Conservation (phyloP, 1,139 yeast genomes). For the Candida glucosophila region DNA sequence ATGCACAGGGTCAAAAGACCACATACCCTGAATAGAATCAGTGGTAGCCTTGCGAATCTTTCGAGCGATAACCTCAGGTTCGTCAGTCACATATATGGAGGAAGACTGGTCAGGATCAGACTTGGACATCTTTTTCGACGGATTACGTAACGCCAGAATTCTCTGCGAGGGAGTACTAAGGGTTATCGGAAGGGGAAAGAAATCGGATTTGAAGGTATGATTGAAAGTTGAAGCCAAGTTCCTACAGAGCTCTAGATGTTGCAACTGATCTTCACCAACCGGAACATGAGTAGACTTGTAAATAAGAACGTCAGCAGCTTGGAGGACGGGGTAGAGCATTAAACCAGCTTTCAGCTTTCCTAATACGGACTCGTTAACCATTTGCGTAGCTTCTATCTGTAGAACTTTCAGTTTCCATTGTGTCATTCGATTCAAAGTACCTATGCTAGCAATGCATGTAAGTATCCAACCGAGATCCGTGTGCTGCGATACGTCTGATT, state of each 20-base stretch:
- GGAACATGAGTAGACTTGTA: constrained; percentile 88
- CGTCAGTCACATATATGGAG: constrained; percentile 67
- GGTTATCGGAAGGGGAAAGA: constrained; percentile 66
- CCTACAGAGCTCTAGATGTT: constrained; percentile 83
- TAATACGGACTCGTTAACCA: constrained; percentile 37
- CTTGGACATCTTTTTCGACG: constrained; percentile 87
- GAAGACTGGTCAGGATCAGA: constrained; percentile 68
- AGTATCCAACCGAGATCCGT: constrained; percentile 78
- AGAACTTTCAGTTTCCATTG: constrained; percentile 85
- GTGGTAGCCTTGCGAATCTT: constrained; percentile 77
- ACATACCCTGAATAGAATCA: constrained; percentile 66
- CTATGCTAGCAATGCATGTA: constrained; percentile 75
- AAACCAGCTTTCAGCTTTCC: constrained; percentile 66
- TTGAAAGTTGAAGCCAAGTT: constrained; percentile 67
- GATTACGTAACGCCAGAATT: constrained; percentile 67
- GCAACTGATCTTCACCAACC: constrained; percentile 93
- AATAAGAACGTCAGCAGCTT: constrained; percentile 85
- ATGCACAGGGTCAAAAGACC: constrained; percentile 58
- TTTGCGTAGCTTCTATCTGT: constrained; percentile 21
- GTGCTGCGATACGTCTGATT: constrained; percentile 75
- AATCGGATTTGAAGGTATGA: constrained; percentile 25
- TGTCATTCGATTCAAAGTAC: constrained; percentile 84
- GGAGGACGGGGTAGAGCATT: constrained; percentile 83
- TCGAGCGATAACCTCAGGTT: constrained; percentile 46
- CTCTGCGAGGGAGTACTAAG: constrained; percentile 72